These are phyloP conservation scores for Mortierella sp. DNA, from an alignment of 371 early-diverging fungal species.

Conservation along the genomic window DNA sequence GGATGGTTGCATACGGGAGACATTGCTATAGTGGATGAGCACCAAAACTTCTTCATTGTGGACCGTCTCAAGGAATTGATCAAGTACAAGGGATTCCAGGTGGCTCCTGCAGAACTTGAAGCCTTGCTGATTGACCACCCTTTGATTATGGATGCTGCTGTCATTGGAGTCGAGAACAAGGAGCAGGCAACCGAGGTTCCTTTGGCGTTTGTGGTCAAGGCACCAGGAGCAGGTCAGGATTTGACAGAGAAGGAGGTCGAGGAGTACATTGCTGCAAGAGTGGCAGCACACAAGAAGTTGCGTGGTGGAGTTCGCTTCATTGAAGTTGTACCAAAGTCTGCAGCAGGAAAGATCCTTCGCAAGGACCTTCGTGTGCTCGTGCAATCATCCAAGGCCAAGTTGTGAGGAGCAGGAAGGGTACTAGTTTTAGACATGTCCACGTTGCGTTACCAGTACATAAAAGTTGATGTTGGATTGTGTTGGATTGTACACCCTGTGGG, in stretches of 20 bases:
- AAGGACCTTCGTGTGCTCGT: slow-evolving; percentile 53
- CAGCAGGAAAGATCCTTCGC: slow-evolving; percentile 87
- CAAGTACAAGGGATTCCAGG: slow-evolving; percentile 84
- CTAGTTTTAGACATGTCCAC: too few species aligned
- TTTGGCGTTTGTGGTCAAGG: slow-evolving; percentile 80
- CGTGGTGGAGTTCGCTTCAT: slow-evolving; percentile 82
- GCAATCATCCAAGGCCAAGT: slow-evolving; percentile 34
- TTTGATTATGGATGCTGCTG: slow-evolving; percentile 78
- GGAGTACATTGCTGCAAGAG: slow-evolving; percentile 65
- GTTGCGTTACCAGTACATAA: too few species aligned
- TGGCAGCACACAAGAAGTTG: slow-evolving; percentile 79
- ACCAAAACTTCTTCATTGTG: slow-evolving; percentile 70
- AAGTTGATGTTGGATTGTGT: too few species aligned
- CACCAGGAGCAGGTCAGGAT: slow-evolving; percentile 48
- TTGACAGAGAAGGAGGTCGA: slow-evolving; percentile 55
- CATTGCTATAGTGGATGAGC: slow-evolving; percentile 72
- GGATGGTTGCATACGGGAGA: slow-evolving; percentile 91
- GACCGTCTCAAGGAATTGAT: slow-evolving; percentile 85
- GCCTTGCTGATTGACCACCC: slow-evolving; percentile 75
- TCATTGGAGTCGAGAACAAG: slow-evolving; percentile 70
- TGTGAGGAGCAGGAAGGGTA: too few species aligned
- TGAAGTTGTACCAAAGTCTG: slow-evolving; percentile 78
- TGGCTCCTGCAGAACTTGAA: slow-evolving; percentile 83
- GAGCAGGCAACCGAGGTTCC: slow-evolving; percentile 82
- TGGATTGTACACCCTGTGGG: too few species aligned